Conservation (phyloP, 2,329 filamentous ascomycete species). For the Bipolaris sorokiniana region DNA sequence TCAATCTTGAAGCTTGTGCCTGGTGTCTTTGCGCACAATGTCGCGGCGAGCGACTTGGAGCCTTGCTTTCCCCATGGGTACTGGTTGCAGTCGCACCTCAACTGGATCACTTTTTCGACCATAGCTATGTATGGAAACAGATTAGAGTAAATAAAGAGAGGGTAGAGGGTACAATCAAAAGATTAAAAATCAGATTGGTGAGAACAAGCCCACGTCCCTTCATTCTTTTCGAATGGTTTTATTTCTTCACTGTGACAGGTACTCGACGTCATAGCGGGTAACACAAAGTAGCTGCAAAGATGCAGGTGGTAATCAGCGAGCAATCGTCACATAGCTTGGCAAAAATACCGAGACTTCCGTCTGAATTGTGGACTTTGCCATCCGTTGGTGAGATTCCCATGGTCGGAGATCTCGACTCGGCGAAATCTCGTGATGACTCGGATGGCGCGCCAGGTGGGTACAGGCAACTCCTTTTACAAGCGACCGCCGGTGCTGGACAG, state of each 20-base stretch:
- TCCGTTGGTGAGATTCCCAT: not conserved
- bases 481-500: not conserved
- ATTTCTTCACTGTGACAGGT: slow-evolving; percentile 30
- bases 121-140: slow-evolving; percentile 40
- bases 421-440: slow-evolving; percentile 5
- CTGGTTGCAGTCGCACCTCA: slow-evolving; percentile 63
- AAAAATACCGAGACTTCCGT: slow-evolving; percentile 4
- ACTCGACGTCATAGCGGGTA: slow-evolving; percentile 43
- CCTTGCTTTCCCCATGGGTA: slow-evolving; percentile 77
- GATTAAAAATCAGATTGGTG: not conserved
- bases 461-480: not conserved
- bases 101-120: slow-evolving; percentile 59
- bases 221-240: slow-evolving; percentile 6
- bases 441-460: not conserved
- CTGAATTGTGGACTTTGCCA: not conserved
- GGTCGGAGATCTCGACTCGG: not conserved
- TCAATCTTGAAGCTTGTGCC: slow-evolving; percentile 68
- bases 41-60: slow-evolving; percentile 68
- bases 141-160: not conserved
- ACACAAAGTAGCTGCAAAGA: slow-evolving; percentile 11
- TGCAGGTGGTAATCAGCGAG: slow-evolving; percentile 20
- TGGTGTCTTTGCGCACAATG: slow-evolving; percentile 68
- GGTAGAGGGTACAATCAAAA: not conserved
- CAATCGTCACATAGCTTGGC: slow-evolving; percentile 14
- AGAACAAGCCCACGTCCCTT: slow-evolving; percentile 5